phyloP scores from a whole-genome alignment of 768 basidiomycete species.

The Boletus barrowsii region DNA sequence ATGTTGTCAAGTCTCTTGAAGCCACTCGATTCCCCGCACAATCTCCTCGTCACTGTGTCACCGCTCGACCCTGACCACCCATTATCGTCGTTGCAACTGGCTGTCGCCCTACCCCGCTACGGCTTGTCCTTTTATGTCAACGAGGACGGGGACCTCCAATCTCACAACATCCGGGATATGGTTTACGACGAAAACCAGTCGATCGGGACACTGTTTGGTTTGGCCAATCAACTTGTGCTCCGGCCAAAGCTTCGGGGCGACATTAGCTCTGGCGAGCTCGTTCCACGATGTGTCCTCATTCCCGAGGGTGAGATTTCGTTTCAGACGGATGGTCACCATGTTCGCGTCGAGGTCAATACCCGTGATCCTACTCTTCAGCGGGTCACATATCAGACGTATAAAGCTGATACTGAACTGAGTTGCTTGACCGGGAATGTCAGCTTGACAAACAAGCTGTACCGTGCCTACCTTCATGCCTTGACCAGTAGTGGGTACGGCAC shows the following conservation, averaged over 20 bases:
- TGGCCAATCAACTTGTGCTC: conserved; percentile 41
- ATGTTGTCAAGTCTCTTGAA: conserved; percentile 25
- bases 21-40: conserved; percentile 22
- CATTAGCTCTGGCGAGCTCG: neutral
- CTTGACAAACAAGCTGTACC: conserved; percentile 32
- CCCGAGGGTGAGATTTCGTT: conserved; percentile 34
- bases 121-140: conserved; percentile 40
- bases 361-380: neutral
- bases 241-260: conserved; percentile 18
- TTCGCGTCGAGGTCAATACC: conserved; percentile 14
- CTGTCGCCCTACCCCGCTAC: conserved; percentile 40
- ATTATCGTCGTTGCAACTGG: conserved; percentile 12
- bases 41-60: conserved; percentile 20
- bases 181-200: conserved; percentile 41
- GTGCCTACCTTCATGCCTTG: conserved; percentile 43
- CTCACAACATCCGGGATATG: conserved; percentile 40
- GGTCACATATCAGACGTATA: conserved; percentile 28
- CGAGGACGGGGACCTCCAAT: conserved; percentile 34
- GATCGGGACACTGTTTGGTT: conserved; percentile 43
- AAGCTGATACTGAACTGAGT: conserved; percentile 30
- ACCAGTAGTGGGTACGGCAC: conserved; percentile 34
- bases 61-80: neutral
- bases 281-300: conserved; percentile 34
- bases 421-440: conserved; percentile 27
- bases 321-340: conserved; percentile 11